These are phyloP conservation scores for Ciborinia camelliae DNA, from an alignment of 2,329 filamentous ascomycete genomes.

Conservation along the genomic window DNA sequence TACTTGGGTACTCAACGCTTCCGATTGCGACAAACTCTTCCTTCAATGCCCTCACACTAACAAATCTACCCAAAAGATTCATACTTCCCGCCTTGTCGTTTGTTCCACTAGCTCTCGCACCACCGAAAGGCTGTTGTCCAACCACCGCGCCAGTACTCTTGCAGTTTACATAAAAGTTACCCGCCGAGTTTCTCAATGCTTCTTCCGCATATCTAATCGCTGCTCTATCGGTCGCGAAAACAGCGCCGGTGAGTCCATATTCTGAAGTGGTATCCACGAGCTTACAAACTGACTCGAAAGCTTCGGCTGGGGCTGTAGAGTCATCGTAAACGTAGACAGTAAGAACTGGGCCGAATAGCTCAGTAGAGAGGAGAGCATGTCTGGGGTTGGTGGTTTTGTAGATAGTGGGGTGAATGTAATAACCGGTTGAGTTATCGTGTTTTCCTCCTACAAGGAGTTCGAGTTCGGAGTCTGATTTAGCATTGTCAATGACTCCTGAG, in stretches of 20 bases:
- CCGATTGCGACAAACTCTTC: conserved; percentile 68
- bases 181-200: conserved; percentile 66
- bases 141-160: conserved; percentile 73
- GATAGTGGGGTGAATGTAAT: conserved; percentile 80
- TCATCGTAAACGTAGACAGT: conserved; percentile 77
- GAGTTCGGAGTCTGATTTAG: conserved; percentile 71
- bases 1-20: conserved; percentile 67
- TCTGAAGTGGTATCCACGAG: conserved; percentile 69
- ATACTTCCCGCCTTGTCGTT: conserved; percentile 70
- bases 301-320: conserved; percentile 45
- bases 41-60: conserved; percentile 65
- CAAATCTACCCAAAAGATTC: conserved; percentile 62
- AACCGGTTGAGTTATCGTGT: conserved; percentile 75
- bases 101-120: conserved; percentile 63
- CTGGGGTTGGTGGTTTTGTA: conserved; percentile 70
- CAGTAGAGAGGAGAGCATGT: conserved; percentile 71
- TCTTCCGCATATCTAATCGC: conserved; percentile 67
- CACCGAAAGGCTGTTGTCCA: conserved; percentile 70
- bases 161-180: conserved; percentile 84
- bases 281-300: conserved; percentile 57
- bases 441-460: conserved; percentile 71
- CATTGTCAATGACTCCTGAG: conserved; percentile 69
- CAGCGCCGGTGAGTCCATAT: conserved; percentile 72
- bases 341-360: conserved; percentile 79
- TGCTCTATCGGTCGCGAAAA: conserved; percentile 68